phyloP scores from a whole-genome alignment of 306 rosid species.

The Prunus davidiana region DNA sequence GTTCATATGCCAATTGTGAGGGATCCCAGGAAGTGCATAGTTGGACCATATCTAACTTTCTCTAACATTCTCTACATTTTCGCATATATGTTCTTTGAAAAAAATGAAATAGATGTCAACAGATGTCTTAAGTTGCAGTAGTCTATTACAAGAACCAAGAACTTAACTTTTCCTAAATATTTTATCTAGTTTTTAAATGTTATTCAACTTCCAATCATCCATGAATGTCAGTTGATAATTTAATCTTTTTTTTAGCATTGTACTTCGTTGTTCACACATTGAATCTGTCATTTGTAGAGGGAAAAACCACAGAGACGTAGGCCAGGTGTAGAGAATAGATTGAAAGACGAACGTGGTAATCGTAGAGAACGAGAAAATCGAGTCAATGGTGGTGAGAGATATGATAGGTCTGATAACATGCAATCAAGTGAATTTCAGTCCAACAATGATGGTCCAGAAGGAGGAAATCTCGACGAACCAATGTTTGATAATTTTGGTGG shows the following conservation, averaged over 20 bases:
- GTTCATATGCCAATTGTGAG: neutral
- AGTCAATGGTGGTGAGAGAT: slow-evolving; percentile 60
- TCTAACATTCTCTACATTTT: neutral
- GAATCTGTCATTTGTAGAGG: slow-evolving; percentile 46
- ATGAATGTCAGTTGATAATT: neutral
- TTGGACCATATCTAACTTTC: too few species aligned
- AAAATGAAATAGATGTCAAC: neutral
- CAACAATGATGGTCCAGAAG: slow-evolving; percentile 55
- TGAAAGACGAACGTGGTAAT: slow-evolving; percentile 89
- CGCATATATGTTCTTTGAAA: neutral
- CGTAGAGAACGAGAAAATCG: slow-evolving; percentile 76
- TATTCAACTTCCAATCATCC: neutral
- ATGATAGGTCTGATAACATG: slow-evolving; percentile 58
- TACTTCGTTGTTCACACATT: neutral
- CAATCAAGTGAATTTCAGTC: slow-evolving; percentile 65
- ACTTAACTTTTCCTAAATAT: neutral
- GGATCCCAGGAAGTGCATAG: neutral
- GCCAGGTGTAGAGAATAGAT: slow-evolving; percentile 61
- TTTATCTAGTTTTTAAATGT: neutral
- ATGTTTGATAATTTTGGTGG: slow-evolving; percentile 80
- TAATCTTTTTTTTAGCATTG: neutral
- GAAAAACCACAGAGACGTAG: slow-evolving; percentile 75
- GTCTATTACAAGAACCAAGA: neutral
- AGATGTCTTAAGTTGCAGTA: neutral
- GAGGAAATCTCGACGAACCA: slow-evolving; percentile 77